Conservation (phyloP, 371 early-diverging fungal genomes). For the Syncephalastrum racemosum region DNA sequence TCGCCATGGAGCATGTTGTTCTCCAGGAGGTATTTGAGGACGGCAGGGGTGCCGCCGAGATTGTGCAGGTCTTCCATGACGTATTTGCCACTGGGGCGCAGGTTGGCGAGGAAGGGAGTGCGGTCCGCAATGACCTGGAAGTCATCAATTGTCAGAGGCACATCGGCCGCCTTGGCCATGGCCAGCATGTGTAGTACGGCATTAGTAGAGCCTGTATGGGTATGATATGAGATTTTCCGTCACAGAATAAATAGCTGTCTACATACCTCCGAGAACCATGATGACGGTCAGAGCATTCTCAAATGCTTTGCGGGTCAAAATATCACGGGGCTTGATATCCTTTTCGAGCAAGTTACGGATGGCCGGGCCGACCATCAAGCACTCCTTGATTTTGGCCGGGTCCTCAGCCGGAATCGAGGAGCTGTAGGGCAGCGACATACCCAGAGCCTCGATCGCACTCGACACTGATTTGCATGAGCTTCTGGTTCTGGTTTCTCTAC, state of each 20-base stretch:
- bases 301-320: conserved; percentile 91
- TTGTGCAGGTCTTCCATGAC: conserved; percentile 86
- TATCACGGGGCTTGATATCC: conserved; percentile 90
- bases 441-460: conserved; percentile 94
- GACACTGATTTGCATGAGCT: conserved; percentile 62
- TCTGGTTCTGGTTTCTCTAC: neutral
- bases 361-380: conserved; percentile 77
- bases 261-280: conserved; percentile 87
- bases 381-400: conserved; percentile 86
- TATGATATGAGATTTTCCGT: neutral
- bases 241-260: neutral
- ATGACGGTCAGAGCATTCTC: conserved; percentile 92
- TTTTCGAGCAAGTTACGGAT: conserved; percentile 84
- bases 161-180: conserved; percentile 81
- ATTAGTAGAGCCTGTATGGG: conserved; percentile 80
- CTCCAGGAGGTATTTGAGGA: conserved; percentile 80
- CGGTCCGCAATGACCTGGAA: conserved; percentile 85
- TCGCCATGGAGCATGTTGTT: conserved; percentile 75
- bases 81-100: conserved; percentile 89
- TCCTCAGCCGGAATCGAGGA: conserved; percentile 90
- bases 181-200: conserved; percentile 96
- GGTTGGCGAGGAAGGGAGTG: conserved; percentile 89
- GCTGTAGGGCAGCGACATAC: conserved; percentile 92
- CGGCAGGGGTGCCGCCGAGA: conserved; percentile 85
- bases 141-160: conserved; percentile 86